phyloP scores from a whole-genome alignment of 768 basidiomycete genomes.

The Russula brevipes region DNA sequence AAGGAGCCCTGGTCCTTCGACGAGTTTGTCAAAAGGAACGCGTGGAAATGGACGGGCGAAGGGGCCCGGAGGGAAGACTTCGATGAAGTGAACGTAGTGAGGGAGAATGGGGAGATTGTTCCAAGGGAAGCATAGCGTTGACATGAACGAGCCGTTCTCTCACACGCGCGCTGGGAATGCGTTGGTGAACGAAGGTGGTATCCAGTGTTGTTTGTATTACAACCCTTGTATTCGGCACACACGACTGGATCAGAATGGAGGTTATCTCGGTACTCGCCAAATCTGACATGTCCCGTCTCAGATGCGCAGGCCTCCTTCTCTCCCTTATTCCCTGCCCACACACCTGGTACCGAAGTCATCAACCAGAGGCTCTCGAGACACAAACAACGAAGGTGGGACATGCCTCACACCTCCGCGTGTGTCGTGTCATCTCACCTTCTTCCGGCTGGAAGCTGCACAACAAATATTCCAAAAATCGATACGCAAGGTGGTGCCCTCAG shows the following conservation, averaged over 20 bases:
- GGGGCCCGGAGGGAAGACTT: conserved; percentile 28
- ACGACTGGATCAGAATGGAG: background rate
- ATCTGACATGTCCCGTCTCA: conserved; percentile 77
- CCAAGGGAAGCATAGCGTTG: no score
- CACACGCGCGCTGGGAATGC: background rate
- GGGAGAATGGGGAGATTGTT: no score
- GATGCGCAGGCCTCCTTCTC: conserved; percentile 88
- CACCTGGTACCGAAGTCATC: conserved; percentile 39
- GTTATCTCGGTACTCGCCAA: conserved; percentile 65
- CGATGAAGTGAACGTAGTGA: conserved; percentile 50
- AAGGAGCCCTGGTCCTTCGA: conserved; percentile 73
- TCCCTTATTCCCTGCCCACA: conserved; percentile 89
- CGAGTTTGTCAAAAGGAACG: conserved; percentile 68
- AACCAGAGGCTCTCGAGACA: conserved; percentile 1
- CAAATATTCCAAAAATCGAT: no score
- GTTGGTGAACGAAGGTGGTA: background rate
- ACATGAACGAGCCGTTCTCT: no score
- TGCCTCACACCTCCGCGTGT: conserved; percentile 61
- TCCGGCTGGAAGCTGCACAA: no score
- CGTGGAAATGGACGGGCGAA: conserved; percentile 69
- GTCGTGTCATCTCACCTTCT: conserved; percentile 47
- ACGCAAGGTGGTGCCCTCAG: no score
- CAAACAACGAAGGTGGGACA: conserved; percentile 22
- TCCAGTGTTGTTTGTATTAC: background rate
- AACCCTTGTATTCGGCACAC: background rate